A percentile compares a stretch with the other conserved stretches of the same genome.
Evolutionary conservation across 2,329 filamentous ascomycete genomes (phyloP).

Genomic region (Didymosphaeria variabile): DNA sequence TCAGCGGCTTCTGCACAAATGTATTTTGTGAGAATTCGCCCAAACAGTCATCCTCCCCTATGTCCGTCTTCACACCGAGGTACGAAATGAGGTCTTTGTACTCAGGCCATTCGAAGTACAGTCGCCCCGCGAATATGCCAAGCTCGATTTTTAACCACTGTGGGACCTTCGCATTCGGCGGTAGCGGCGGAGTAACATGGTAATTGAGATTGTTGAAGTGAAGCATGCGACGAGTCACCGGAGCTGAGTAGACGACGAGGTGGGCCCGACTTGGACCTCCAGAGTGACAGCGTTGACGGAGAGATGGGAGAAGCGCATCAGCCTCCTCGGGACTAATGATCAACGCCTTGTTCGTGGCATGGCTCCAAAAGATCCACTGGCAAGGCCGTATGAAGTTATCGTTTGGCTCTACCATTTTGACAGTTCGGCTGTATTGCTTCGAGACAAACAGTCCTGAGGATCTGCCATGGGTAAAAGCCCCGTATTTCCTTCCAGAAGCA

Average conservation of each 20-base stretch:
- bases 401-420: conserved; percentile 49
- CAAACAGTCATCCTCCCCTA: conserved; percentile 2
- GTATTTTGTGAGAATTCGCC: conserved; percentile 15
- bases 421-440: conserved; percentile 60
- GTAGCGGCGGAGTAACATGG: conserved; percentile 61
- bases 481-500: conserved; percentile 48
- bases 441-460: conserved; percentile 52
- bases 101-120: conserved; percentile 67
- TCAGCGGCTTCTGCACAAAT: conserved; percentile 39
- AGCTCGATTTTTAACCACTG: conserved; percentile 66
- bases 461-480: conserved; percentile 24
- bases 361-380: conserved; percentile 70
- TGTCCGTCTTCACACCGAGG: conserved; percentile 26
- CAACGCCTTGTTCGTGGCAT: conserved; percentile 58
- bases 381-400: conserved; percentile 61
- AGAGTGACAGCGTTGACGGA: conserved; percentile 37
- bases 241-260: conserved; percentile 67
- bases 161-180: conserved; percentile 54
- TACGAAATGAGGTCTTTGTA: conserved; percentile 38
- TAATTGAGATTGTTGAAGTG: conserved; percentile 65
- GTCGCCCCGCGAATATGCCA: conserved; percentile 67
- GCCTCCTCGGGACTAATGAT: conserved; percentile 72
- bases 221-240: conserved; percentile 68
- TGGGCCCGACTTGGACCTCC: conserved; percentile 44
- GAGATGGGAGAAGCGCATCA: conserved; percentile 60